Base-by-base conservation (phyloP, 2,329 filamentous ascomycete genomes). In the Phyllosticta capitalensis region DNA sequence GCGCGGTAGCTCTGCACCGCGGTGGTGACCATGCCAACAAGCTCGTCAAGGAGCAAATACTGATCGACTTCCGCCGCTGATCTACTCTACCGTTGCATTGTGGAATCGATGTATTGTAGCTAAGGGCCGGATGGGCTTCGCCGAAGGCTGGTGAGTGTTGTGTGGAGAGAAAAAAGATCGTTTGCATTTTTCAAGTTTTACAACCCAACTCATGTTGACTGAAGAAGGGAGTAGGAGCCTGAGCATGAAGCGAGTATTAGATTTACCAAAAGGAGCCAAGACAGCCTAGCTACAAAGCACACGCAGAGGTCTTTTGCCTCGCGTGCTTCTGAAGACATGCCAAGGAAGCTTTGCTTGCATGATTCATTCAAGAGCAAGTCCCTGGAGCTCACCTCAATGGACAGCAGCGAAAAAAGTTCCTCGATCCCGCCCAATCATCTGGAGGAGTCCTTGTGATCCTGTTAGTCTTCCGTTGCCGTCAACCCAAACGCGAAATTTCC, bases 1-100 rank as follows among this genome's bases (percentile, higher is more conserved):
- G 94, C 21, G 94, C 94, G 10, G 75, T 99, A 57, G 86, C 90
- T n/a, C 77, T 99, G 68, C 90, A 96, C 73, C 85, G 88, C 65
- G 94, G 94, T 53, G 88, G 87, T 45, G 85, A 86, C 52, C 82
- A 88, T 59, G 91, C 92, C 61, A 87, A 85, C 64, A 81, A 83
- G 71, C 75, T 95, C 57, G 85, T 89, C 53, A 83, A 85, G 69
- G 88, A 96, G 66, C 85, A 86, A 73, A 86, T 96, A 72, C 74
- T 96, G 67, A 77, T 69, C 55, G 78, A 78, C 3, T 63, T 74
- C 1, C 70, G 71, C 21, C 24, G 38, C 9, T 50, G 24, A 21
- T 55, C 4, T 26, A 19, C 45, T 24, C 51, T 52, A 55, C 33
- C 3, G 19, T 5, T 50, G 9, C 24, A n/a, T 45, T 26, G 38